Percentiles rank a stretch among this genome's conserved stretches.
Conservation (phyloP, 2,329 filamentous ascomycete species). For the Thelonectria blattea region DNA sequence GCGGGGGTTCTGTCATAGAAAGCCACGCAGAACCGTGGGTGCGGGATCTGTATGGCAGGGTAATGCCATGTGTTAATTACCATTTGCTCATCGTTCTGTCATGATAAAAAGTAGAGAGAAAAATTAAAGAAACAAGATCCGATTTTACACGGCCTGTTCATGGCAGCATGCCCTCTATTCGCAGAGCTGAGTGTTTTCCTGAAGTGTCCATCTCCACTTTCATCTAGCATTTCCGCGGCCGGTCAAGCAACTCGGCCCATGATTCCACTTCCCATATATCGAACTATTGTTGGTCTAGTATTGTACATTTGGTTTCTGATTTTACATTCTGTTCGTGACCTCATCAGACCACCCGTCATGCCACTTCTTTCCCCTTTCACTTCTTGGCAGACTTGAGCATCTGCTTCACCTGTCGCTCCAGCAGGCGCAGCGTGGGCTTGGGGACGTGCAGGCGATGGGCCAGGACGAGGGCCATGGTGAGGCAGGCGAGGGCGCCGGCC, state of each 20-base stretch:
- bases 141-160: constrained; percentile 20
- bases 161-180: constrained; percentile 14
- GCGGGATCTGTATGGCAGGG: constrained; percentile 5
- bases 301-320: constrained; percentile 34
- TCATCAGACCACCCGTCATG: constrained; percentile 24
- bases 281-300: constrained; percentile 31
- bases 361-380: neutral
- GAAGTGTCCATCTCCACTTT: constrained; percentile 4
- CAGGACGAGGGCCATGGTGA: constrained; percentile 82
- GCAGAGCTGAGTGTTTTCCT: constrained; percentile 31
- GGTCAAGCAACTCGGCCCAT: constrained; percentile 17
- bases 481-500: constrained; percentile 82
- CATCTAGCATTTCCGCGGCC: constrained; percentile 7
- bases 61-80: constrained; percentile 10
- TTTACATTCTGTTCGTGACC: constrained; percentile 28
- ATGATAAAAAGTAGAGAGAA: constrained; percentile 22
- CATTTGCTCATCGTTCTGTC: neutral
- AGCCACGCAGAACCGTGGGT: constrained; percentile 5
- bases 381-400: constrained; percentile 22
- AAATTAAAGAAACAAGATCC: constrained; percentile 16
- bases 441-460: constrained; percentile 80
- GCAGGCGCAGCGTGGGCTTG: constrained; percentile 64
- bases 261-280: constrained; percentile 20
- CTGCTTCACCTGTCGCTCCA: constrained; percentile 58
- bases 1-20: neutral